These are phyloP conservation scores for Pichia gijzeniarum DNA, from an alignment of 805 yeast species.

Conservation along the genomic window DNA sequence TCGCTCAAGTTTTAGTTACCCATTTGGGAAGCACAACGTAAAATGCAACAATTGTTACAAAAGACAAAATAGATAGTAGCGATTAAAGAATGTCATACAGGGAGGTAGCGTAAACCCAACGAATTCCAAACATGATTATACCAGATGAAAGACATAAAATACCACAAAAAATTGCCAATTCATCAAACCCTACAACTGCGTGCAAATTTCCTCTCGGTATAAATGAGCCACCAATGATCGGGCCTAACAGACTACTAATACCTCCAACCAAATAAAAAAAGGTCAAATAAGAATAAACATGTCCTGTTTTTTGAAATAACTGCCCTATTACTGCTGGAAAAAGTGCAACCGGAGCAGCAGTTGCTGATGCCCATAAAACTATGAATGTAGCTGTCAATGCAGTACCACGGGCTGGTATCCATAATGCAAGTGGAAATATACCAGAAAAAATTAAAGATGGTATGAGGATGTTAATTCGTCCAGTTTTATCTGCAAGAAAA, in stretches of 20 bases:
- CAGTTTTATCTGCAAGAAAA: slow-evolving; percentile 35
- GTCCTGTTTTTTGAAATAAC: slow-evolving; percentile 16
- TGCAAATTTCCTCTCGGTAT: slow-evolving; percentile 21
- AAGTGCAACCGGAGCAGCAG: slow-evolving; percentile 31
- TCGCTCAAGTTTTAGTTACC: too few species aligned
- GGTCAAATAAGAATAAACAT: slow-evolving; percentile 26
- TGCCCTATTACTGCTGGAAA: slow-evolving; percentile 32
- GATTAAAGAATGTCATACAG: too few species aligned
- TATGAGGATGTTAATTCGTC: slow-evolving; percentile 36
- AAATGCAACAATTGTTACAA: slow-evolving; percentile 25
- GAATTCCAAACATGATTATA: slow-evolving; percentile 3
- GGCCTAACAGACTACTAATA: slow-evolving; percentile 30
- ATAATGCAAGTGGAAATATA: slow-evolving; percentile 37
- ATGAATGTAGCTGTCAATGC: slow-evolving; percentile 33
- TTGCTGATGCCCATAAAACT: slow-evolving; percentile 30
- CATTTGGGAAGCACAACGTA: too few species aligned
- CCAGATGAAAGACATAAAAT: slow-evolving; percentile 21
- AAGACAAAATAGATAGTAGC: too few species aligned
- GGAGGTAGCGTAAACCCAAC: too few species aligned
- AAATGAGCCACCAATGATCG: slow-evolving; percentile 31
- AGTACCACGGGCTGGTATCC: slow-evolving; percentile 42
- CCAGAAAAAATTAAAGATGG: slow-evolving; percentile 31
- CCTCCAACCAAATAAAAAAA: slow-evolving; percentile 26
- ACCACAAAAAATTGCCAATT: slow-evolving; percentile 30
- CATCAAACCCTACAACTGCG: slow-evolving; percentile 24